Evolutionary conservation across 306 rosid species (phyloP), one percentile per base, ranked within the genome.

Genomic region (Castanea crenata): DNA sequence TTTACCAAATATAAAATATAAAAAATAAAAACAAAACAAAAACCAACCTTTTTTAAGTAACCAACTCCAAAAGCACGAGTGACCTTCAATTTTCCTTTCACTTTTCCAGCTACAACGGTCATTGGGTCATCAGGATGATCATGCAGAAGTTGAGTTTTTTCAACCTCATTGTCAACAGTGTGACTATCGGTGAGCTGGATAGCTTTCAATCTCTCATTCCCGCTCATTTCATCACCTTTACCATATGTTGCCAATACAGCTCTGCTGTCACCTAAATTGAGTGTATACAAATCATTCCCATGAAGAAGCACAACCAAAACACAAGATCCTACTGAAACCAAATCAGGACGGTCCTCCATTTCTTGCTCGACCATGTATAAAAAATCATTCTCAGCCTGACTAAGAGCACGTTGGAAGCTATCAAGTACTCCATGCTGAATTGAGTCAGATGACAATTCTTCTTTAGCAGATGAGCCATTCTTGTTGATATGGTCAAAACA

Each of bases 11-110:
- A 5, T 29, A 4, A 68, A 18, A 31, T 6, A 21, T 68, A 6
- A 4, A 41, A 23, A 20, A 61, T 8, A 35, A 64, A 27, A 68
- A 32, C 32, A 55, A 67, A 58, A 54, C 71, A 71, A 84, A 73
- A 44, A 69, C 69, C 35, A 12, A 95, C 99, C 98, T 92, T 90
- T 89, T 95, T 95, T 87, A 95, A 87, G 88, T 95, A 95, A 82
- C 99, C 99, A 80, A 95, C 99, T 78, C 99, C 99, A 75, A 95
- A 85, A 29, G 99, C 99, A 15, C 99, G 98, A 82, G 98, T 91
- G 82, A 93, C 98, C 87, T 91, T 93, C 79, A 95, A 76, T 83
- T 93, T 95, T 59, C 99, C 99, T 88, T 95, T 95, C 46, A 95
- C 97, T 88, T 88, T 95, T 75, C 97, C 98, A 59, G 85, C 89